Evolutionary conservation across 129 eudicot species (phyloP), one percentile per base, ranked within the genome.

Genomic region (Artemisia annua): DNA sequence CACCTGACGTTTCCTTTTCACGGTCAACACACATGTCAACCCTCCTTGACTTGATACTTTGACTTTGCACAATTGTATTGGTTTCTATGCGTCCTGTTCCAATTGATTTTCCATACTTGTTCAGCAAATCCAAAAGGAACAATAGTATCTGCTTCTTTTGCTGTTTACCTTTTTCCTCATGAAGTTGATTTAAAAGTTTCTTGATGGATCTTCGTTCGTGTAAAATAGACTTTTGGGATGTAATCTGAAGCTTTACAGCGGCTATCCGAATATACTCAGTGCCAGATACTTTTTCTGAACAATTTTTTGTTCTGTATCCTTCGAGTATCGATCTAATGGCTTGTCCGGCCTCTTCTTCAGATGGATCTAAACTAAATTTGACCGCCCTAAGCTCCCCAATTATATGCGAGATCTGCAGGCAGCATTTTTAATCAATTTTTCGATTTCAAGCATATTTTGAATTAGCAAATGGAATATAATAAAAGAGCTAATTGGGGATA

Each of bases 271-370:
- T 78, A 67, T 76, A 75, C 39, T 84, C 71, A 22, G 65, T 60
- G 30, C 75, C 68, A 48, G 80, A 22, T 69, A 80, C 85, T 48
- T 83, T 86, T 13, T 55, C 71, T 22, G 89, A 82, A 75, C 66
- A 57, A 35, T 71, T 65, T 65, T 74, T 48, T 7, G 80, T 67
- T 15, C 26, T 48, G 75, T 78, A 87, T 58, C 71, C 76, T 68
- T 85, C 84, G 14, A 93, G 76, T 63, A 87, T 15, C 0, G 76
- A 44, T 75, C 79, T 67, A 12, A 92, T 44, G 14, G 80, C 74
- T 77, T 82, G 82, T 44, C 95, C 92, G 18, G 98, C 98, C 73
- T 83, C 89, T 75, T 85, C 89, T 74, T 89, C 96, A 13, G 71
- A 58, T 18, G 88, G 85, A 74, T 85, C 88, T 78, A 89, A 73